phyloP scores from a whole-genome alignment of 108 stramenopile genomes.

The Nitzschia putrida region DNA sequence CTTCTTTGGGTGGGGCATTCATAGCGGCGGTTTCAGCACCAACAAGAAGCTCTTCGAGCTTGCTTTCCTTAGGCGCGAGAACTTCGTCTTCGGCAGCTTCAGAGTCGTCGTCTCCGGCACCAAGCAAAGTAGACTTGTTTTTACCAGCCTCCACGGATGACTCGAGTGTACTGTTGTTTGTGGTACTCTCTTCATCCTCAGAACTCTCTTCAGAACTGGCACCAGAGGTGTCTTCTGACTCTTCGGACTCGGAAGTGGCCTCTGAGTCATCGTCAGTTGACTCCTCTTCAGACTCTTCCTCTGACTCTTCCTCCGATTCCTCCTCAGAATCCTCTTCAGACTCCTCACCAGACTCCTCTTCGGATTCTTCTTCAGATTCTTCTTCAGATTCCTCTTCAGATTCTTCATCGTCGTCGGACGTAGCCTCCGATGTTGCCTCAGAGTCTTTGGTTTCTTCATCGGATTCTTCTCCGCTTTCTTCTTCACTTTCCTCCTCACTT shows the following conservation, averaged over 20 bases:
- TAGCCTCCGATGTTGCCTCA: background rate
- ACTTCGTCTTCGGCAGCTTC: constrained; percentile 4
- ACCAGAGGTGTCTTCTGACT: constrained; percentile 4
- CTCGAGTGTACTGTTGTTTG: constrained; percentile 13
- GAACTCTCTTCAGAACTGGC: constrained; percentile 4
- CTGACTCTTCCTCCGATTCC: constrained; percentile 11
- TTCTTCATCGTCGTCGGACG: constrained; percentile 1
- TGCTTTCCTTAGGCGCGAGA: constrained; percentile 12
- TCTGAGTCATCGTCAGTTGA: constrained; percentile 13
- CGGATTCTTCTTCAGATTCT: constrained; percentile 8
- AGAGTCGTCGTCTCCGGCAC: constrained; percentile 9
- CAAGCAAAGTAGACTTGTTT: constrained; percentile 8
- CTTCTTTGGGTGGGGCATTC: background rate
- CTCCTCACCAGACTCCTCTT: background rate
- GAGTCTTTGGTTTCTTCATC: background rate
- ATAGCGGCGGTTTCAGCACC: constrained; percentile 31
- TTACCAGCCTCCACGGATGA: constrained; percentile 2
- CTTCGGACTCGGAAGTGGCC: constrained; percentile 6
- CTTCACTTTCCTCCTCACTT: constrained; percentile 12
- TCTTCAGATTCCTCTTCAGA: background rate
- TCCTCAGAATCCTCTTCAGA: constrained; percentile 19
- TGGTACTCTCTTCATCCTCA: constrained; percentile 17
- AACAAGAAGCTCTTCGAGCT: constrained; percentile 25
- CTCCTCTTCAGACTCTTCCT: constrained; percentile 20
- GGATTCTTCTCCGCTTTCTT: constrained; percentile 6